Evolutionary conservation across 1,284 basidiomycete genomes (phyloP), one percentile per base, ranked within the genome.

Genomic region (Boletus smithii): DNA sequence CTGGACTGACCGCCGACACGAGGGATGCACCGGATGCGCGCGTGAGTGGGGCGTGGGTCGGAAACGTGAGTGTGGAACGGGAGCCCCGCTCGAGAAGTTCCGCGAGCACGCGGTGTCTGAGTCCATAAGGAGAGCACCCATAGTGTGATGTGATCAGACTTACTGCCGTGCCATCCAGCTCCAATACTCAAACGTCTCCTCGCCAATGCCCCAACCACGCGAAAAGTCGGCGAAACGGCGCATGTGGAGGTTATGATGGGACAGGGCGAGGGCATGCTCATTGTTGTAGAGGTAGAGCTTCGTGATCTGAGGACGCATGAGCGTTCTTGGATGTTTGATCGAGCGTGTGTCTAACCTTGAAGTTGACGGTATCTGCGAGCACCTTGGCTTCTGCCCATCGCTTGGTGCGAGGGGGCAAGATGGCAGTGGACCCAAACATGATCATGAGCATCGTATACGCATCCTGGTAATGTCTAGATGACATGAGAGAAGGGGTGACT

Each of bases 361-460:
- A 73, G 50, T 85, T 89, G 49, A 95, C 85, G 56, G 89, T 90
- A 62, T 99, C 95, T 0, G 90, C 91, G 3, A 99, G 76, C 2
- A 98, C 95, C 63, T 97, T 97, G 2, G 94, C 95, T 69, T 99
- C 95, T 4, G 95, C 94, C 95, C 95, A 98, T 27, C 95, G 79
- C 65, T 98, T 98, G 0, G 95, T 97, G 3, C 95, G 79, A 4
- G 95, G 94, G 0, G 91, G 90, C 4, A 97, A 67, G 45, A 90
- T 86, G 0, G 83, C 82, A 4, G 89, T 88, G 4, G 90, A 91
- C 1, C 85, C 81, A 61, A 97, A 95, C 86, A 95, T 92, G 38
- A 85, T 81, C 27, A 85, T 73, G 11, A 97, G 71, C 43, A 80
- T 84, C 35, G 79, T 79, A 71, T 94, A 95, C 18, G 90, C 89